Base-by-base conservation (phyloP, 164 flowering plant species). In the Berberis thunbergii region DNA sequence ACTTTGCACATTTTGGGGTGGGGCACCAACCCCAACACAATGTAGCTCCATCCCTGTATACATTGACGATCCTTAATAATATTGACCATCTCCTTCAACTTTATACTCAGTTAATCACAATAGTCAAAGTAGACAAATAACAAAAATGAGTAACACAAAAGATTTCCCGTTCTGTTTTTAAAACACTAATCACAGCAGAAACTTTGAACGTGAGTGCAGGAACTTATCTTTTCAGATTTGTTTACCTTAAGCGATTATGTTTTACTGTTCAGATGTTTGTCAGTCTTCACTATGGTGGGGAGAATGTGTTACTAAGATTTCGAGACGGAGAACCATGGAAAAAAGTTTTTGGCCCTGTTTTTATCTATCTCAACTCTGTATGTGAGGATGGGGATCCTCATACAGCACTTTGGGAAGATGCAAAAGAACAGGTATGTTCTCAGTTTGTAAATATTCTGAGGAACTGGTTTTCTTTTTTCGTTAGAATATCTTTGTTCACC, bases 291-390 rank as follows among this genome's bases (percentile, higher is more conserved):
- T 95, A 95, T 61, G 76, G 86, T 7, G 97, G 97, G n/a, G 77
- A 73, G 48, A 76, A 75, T 67, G 70, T 86, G 57, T 72, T 70
- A 40, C 69, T 77, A 2, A 72, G 72, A 54, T 74, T 91, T 46
- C 72, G 61, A 54, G 50, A 69, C 7, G 83, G 85, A 1, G 96
- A 86, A 66, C 68, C 78, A 8, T 94, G 99, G 99, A 94, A 94
- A 78, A 94, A 86, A 48, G 94, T 91, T 8, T 87, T 85, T 60
- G 93, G 98, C 2, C 98, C 98, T 0, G 86, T 87, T 46, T 91
- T 87, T 60, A 74, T 87, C 59, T 85, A 91, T 73, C 77, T 89
- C 2, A 95, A 95, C 65, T 79, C 91, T 7, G 66, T 62, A 41
- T 45, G 69, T 1, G 49, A 13, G 7, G 3, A 43, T 41, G 45